A percentile compares a stretch with the other conserved stretches of the same genome.
phyloP scores from a whole-genome alignment of 306 rosid genomes.

The Sindora glabra region DNA sequence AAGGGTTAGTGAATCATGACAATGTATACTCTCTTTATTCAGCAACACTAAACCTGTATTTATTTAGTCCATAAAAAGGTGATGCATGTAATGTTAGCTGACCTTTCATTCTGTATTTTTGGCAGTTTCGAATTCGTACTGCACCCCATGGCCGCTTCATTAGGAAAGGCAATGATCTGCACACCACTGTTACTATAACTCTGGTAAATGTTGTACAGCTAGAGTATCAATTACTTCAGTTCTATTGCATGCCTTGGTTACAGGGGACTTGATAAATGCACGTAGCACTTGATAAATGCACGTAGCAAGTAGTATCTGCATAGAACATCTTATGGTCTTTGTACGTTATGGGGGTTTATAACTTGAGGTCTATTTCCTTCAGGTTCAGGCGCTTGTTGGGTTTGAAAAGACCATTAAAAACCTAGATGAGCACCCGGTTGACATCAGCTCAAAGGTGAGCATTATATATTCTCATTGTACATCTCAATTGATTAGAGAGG shows the following conservation, averaged over 20 bases:
- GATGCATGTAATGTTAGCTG: conserved; percentile 14
- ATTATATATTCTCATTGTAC: background rate
- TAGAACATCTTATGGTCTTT: too few species aligned
- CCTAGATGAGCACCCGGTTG: conserved; percentile 80
- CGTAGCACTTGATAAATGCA: too few species aligned
- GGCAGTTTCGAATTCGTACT: conserved; percentile 77
- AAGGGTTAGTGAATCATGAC: conserved; percentile 44
- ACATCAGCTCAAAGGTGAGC: conserved; percentile 78
- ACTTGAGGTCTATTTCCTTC: conserved; percentile 11
- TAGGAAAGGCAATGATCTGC: conserved; percentile 87
- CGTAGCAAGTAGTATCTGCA: too few species aligned
- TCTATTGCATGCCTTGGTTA: background rate
- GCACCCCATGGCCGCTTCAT: conserved; percentile 76
- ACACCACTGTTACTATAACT: conserved; percentile 75
- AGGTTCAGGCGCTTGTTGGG: conserved; percentile 97
- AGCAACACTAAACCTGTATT: too few species aligned
- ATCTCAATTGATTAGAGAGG: conserved; percentile 7
- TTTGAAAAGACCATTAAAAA: conserved; percentile 82
- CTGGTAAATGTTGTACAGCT: conserved; percentile 41
- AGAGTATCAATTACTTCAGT: background rate
- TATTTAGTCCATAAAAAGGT: background rate
- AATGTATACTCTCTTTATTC: too few species aligned
- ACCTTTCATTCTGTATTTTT: conserved; percentile 15
- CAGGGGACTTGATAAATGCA: too few species aligned
- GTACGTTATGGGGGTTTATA: conserved; percentile 8